phyloP scores from a whole-genome alignment of 2,329 filamentous ascomycete genomes.

The Hypoxylon sp. region DNA sequence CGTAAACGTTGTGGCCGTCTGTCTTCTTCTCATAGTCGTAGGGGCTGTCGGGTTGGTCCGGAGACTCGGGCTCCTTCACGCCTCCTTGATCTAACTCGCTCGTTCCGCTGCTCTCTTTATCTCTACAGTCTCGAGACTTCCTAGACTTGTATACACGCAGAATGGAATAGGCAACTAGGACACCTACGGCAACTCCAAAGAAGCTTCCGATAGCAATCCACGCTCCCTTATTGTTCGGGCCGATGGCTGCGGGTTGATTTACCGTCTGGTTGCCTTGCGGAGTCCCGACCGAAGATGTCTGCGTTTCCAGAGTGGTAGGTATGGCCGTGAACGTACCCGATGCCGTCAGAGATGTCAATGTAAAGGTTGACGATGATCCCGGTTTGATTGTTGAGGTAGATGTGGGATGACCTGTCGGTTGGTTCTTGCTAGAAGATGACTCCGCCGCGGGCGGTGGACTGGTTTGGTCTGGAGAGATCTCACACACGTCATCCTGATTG shows the following conservation, averaged over 20 bases:
- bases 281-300: not conserved
- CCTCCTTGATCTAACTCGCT: not conserved
- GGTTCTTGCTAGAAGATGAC: not conserved
- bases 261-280: not conserved
- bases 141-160: not conserved
- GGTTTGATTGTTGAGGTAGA: not conserved
- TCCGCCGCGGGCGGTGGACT: not conserved
- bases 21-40: not conserved
- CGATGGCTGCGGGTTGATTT: not conserved
- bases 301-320: not conserved
- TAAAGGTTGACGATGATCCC: not conserved
- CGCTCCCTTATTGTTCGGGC: not conserved
- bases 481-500: not conserved
- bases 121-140: not conserved
- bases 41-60: not conserved
- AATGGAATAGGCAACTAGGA: not conserved
- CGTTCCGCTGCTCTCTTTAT: not conserved
- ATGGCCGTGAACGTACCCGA: not conserved
- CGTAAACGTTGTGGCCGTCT: not conserved
- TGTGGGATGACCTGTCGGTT: not conserved
- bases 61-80: not conserved
- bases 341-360: not conserved
- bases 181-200: not conserved
- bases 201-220: not conserved
- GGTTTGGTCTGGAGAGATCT: not conserved